Evolutionary conservation across 441 rosid species (phyloP).

Genomic region (Hypseocharis bilobata): DNA sequence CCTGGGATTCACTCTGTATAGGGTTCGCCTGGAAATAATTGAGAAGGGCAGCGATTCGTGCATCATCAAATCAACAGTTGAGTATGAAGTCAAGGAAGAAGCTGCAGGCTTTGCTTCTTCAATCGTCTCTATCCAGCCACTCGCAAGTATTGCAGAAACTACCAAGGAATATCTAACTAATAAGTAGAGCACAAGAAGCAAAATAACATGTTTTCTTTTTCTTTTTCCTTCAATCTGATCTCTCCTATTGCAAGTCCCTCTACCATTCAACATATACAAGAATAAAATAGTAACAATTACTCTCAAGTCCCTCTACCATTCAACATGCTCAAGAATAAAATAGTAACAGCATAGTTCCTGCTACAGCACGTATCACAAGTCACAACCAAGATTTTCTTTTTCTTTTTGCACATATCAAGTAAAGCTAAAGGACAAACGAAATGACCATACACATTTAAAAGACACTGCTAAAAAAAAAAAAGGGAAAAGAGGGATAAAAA

Average conservation of each 20-base stretch:
- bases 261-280: neutral
- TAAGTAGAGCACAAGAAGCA: neutral
- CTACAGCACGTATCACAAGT: too few species aligned
- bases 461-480: too few species aligned
- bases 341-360: too few species aligned
- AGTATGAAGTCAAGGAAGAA: conserved; percentile 10
- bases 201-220: neutral
- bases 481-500: too few species aligned
- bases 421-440: too few species aligned
- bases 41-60: conserved; percentile 7
- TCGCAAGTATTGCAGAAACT: neutral
- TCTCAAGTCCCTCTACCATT: too few species aligned
- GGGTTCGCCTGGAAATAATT: conserved; percentile 10
- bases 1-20: conserved; percentile 9
- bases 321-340: too few species aligned
- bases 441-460: too few species aligned
- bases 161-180: neutral
- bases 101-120: conserved; percentile 2
- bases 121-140: neutral
- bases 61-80: conserved; percentile 4
- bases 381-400: too few species aligned
- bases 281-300: too few species aligned
- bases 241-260: too few species aligned
- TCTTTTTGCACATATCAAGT: too few species aligned
- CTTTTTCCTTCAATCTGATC: neutral